Base-by-base conservation (phyloP, 495 filamentous ascomycete genomes). In the Elaphomyces granulatus region DNA sequence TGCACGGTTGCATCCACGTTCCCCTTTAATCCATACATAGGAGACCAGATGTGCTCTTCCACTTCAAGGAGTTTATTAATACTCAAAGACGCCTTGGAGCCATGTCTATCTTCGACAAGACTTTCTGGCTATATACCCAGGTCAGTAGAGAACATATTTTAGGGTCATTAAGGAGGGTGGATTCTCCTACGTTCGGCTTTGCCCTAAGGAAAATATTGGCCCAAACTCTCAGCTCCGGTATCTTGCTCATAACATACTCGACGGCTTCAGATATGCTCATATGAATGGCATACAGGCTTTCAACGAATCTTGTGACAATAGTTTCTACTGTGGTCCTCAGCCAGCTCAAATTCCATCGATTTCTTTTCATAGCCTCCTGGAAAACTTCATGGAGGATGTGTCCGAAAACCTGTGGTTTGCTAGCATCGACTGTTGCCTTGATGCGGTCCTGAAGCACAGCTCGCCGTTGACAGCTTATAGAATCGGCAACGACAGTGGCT, bases 1-100 rank as follows among this genome's bases (percentile, higher is more conserved):
- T 96, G 83, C 9, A 98, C 80, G 3, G 90, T 96, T n/a, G 90
- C 90, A 62, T 98, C 90, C 41, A 98, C 85, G 54, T 94, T 96
- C 20, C 90, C 90, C 61, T 98, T 96, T 4, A 98, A 68, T 0
- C 90, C 90, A 52, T 88, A 96, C 77, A 83, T 85, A 4, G 90
- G 90, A 12, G 90, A 95, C 90, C 87, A 95, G 28, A 95, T 72
- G 50, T 95, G 87, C 56, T 98, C 90, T 57, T 98, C 90, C 15
- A 96, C 84, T 51, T 94, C 90, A 32, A 98, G 77, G 23, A 98
- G 64, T 53, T 94, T 95, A 55, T 75, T 94, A 46, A 98, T 76
- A 49, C 80, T 85, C 68, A 95, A 77, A 32, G 72, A 76, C 9
- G 82, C 73, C 47, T 81, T 63, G 31, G 66, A 68, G 23, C 78